These are phyloP conservation scores for Diaporthe ilicicola DNA, from an alignment of 2,329 filamentous ascomycete species.

Conservation along the genomic window DNA sequence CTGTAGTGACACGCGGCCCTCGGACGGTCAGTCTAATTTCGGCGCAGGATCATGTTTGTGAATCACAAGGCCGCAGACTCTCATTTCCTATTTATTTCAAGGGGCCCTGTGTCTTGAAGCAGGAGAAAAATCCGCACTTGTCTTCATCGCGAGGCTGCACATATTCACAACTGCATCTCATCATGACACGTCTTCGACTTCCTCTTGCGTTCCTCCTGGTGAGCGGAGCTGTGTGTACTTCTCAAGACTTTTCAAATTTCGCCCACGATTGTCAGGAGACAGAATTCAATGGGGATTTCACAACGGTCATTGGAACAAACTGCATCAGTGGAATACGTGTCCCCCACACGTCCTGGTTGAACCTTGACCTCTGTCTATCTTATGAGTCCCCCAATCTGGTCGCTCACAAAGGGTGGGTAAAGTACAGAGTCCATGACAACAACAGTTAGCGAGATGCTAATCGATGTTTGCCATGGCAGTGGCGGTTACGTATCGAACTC, in stretches of 20 bases:
- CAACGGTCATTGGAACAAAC: conserved; percentile 3
- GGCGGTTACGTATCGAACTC: conserved; percentile 25
- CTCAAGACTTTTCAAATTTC: conserved; percentile 24
- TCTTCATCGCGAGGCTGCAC: neutral
- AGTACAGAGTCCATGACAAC: neutral
- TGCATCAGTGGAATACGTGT: conserved; percentile 4
- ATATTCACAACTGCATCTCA: neutral
- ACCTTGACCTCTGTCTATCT: conserved; percentile 24
- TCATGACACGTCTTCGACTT: neutral
- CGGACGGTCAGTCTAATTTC: neutral
- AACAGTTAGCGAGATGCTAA: neutral
- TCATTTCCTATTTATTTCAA: neutral
- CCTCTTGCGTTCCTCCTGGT: neutral
- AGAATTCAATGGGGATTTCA: conserved; percentile 19
- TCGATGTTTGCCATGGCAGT: neutral
- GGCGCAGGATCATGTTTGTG: neutral
- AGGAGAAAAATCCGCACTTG: neutral
- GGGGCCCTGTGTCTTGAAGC: neutral
- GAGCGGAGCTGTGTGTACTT: neutral
- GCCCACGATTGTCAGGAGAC: conserved; percentile 16
- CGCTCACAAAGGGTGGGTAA: conserved; percentile 25
- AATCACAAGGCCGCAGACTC: neutral
- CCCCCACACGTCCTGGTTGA: conserved; percentile 17
- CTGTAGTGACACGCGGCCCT: neutral
- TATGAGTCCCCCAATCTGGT: conserved; percentile 15